These are phyloP conservation scores for Haberlea rhodopensis DNA, from an alignment of 257 asterid species.

Conservation along the genomic window DNA sequence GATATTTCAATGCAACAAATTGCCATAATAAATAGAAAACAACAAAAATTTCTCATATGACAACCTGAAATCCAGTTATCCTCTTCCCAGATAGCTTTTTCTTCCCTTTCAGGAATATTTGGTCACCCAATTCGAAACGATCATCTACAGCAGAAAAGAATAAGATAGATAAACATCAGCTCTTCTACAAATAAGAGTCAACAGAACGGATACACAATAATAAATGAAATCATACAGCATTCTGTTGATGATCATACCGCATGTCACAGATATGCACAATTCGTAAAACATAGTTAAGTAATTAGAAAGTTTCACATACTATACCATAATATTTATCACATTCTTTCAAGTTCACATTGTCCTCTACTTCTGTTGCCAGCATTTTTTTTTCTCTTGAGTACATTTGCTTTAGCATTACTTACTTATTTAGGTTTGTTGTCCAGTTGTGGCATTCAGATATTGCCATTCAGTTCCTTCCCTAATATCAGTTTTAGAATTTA, in stretches of 20 bases:
- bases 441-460: neutral
- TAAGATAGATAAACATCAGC: constrained; percentile 1
- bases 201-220: neutral
- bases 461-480: neutral
- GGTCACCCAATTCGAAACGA: constrained; percentile 61
- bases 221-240: neutral
- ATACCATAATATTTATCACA: neutral
- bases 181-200: neutral
- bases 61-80: constrained; percentile 88
- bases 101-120: constrained; percentile 64
- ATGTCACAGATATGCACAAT: neutral
- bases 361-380: neutral
- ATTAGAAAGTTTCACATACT: neutral
- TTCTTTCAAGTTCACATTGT: neutral
- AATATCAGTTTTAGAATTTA: neutral
- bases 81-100: constrained; percentile 66
- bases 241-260: neutral
- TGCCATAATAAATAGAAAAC: neutral
- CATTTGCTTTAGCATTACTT: too few relatives aligned
- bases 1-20: neutral
- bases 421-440: neutral
- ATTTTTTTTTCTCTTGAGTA: neutral
- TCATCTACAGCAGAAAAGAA: constrained; percentile 45
- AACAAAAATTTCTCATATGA: neutral
- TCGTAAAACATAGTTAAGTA: neutral